phyloP scores from a whole-genome alignment of 352 stramenopile genomes.

The Phytophthora macrochlamydospora region DNA sequence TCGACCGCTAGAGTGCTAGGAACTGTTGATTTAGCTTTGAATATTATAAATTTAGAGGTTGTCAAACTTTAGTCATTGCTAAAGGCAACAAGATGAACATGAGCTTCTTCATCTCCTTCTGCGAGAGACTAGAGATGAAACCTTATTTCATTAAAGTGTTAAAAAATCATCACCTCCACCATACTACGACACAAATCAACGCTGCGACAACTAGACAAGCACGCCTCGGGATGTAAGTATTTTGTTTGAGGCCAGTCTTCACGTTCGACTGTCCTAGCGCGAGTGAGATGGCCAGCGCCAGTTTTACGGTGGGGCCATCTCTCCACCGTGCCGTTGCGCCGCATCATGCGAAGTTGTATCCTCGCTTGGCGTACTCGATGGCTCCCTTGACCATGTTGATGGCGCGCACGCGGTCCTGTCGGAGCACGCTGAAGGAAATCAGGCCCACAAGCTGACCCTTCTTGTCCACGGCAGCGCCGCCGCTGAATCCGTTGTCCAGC shows the following conservation, averaged over 20 bases:
- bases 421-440: constrained; percentile 88
- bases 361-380: constrained; percentile 82
- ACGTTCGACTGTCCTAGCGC: constrained; percentile 15
- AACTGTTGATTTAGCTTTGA: too few species aligned
- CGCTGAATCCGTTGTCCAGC: constrained; percentile 88
- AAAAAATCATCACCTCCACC: constrained; percentile 25
- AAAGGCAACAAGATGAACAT: too few species aligned
- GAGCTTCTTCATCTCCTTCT: too few species aligned
- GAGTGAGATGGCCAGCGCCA: constrained; percentile 10
- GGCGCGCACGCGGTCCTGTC: constrained; percentile 84
- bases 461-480: constrained; percentile 83
- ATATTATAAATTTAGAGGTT: too few species aligned
- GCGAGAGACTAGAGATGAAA: too few species aligned
- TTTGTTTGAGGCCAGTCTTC: constrained; percentile 6
- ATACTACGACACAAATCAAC: constrained; percentile 39
- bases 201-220: constrained; percentile 25
- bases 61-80: too few species aligned
- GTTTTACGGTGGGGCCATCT: background rate
- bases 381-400: constrained; percentile 91
- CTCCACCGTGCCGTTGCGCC: background rate
- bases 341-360: constrained; percentile 69
- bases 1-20: too few species aligned
- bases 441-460: constrained; percentile 85
- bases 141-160: background rate
- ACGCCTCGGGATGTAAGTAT: constrained; percentile 1